Conservation (phyloP, 108 stramenopile genomes). For the Hondaea fermentalgiana region DNA sequence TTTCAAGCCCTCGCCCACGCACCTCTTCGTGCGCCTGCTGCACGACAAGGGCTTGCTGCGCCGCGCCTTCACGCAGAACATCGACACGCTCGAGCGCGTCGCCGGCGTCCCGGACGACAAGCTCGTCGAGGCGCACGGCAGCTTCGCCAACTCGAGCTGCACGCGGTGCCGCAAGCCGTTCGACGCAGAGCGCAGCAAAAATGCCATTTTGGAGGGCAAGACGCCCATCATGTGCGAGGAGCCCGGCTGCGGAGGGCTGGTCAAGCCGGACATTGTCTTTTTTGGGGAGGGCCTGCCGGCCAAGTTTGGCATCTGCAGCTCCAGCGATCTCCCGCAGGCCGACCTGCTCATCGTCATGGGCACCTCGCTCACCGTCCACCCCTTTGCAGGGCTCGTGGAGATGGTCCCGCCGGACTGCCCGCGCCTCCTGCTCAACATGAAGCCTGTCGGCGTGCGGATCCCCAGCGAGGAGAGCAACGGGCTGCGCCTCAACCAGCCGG, state of each 20-base stretch:
- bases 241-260: slow-evolving; percentile 27
- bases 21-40: slow-evolving; percentile 73
- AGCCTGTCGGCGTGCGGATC: slow-evolving; percentile 19
- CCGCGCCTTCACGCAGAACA: slow-evolving; percentile 77
- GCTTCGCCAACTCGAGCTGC: slow-evolving; percentile 44
- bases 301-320: slow-evolving; percentile 48
- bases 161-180: neutral
- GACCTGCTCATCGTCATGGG: slow-evolving; percentile 76
- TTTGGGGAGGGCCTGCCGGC: slow-evolving; percentile 80
- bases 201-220: neutral
- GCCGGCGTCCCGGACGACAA: slow-evolving; percentile 68
- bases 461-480: neutral
- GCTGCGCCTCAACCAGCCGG: slow-evolving; percentile 22
- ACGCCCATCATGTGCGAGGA: neutral
- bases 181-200: neutral
- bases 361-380: slow-evolving; percentile 46
- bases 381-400: slow-evolving; percentile 24
- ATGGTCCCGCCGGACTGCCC: neutral
- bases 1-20: slow-evolving; percentile 71
- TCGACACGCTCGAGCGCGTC: slow-evolving; percentile 76
- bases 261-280: slow-evolving; percentile 93
- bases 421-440: slow-evolving; percentile 32
- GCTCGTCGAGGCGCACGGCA: slow-evolving; percentile 81
- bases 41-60: slow-evolving; percentile 63
- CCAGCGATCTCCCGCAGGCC: neutral